phyloP scores from a whole-genome alignment of 2,329 filamentous ascomycete species.

The Beauveria scarabaeidicola region DNA sequence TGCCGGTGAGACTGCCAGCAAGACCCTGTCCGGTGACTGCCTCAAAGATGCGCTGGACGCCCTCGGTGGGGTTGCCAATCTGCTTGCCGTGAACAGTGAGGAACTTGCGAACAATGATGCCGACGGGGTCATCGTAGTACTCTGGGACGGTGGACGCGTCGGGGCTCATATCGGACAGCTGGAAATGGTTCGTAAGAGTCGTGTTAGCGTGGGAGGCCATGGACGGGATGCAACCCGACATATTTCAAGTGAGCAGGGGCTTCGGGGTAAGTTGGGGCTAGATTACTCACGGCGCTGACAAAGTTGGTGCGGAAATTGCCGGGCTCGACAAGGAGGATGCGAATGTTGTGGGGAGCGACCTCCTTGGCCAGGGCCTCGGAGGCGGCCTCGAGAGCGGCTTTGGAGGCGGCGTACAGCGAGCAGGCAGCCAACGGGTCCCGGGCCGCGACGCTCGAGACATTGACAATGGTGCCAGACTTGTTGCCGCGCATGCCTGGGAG shows the following conservation, averaged over 20 bases:
- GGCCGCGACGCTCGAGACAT: constrained; percentile 37
- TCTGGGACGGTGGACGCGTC: constrained; percentile 15
- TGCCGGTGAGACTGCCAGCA: constrained; percentile 8
- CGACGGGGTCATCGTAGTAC: constrained; percentile 22
- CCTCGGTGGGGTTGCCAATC: constrained; percentile 30
- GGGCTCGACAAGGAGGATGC: constrained; percentile 37
- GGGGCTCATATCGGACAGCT: constrained; percentile 12
- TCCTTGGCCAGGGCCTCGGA: constrained; percentile 35
- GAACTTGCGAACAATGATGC: constrained; percentile 19
- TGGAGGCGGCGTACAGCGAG: constrained; percentile 37
- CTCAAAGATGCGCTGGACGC: constrained; percentile 38
- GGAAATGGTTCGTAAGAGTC: not conserved
- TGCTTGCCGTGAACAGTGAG: constrained; percentile 24
- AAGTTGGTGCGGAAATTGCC: constrained; percentile 44
- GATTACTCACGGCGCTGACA: constrained; percentile 19
- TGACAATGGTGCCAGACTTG: constrained; percentile 34
- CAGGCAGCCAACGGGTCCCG: constrained; percentile 29
- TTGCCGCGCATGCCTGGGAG: constrained; percentile 37
- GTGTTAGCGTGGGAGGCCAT: not conserved
- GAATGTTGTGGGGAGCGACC: constrained; percentile 34
- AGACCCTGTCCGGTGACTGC: constrained; percentile 37
- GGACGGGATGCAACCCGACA: too few relatives aligned
- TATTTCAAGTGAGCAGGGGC: too few relatives aligned
- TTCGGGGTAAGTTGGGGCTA: too few relatives aligned
- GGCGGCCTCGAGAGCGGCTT: constrained; percentile 34